Conservation (phyloP, 73 alveolate species). For the Paramecium primaurelia region DNA sequence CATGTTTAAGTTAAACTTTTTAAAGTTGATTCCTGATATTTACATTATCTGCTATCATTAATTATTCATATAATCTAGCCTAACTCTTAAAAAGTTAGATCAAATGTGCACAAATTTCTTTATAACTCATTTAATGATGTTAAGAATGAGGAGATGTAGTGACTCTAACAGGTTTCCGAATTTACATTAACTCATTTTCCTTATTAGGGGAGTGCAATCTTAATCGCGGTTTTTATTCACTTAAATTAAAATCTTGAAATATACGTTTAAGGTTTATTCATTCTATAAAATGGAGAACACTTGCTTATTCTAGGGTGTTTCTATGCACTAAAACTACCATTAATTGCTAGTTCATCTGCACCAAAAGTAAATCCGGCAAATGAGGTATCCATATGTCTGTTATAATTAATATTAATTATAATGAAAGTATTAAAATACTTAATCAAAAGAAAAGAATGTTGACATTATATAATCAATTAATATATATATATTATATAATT, state of each 20-base stretch:
- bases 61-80: background rate
- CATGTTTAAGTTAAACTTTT: background rate
- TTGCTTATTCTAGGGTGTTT: background rate
- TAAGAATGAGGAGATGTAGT: constrained; percentile 26
- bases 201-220: background rate
- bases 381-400: background rate
- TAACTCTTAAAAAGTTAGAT: background rate
- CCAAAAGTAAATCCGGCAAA: background rate
- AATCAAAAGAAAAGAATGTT: background rate
- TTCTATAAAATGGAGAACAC: background rate
- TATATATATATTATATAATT: background rate
- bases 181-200: background rate
- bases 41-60: background rate
- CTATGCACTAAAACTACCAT: background rate
- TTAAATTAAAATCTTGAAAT: background rate
- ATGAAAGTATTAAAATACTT: background rate
- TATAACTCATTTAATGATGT: background rate
- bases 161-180: constrained; percentile 8
- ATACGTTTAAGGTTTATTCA: background rate
- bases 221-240: background rate
- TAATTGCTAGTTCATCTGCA: background rate
- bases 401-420: background rate
- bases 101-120: constrained; percentile 13
- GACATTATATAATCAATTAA: background rate
- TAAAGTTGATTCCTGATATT: background rate